phyloP scores from a whole-genome alignment of 108 stramenopile genomes.

The Stephanodiscus triporus region DNA sequence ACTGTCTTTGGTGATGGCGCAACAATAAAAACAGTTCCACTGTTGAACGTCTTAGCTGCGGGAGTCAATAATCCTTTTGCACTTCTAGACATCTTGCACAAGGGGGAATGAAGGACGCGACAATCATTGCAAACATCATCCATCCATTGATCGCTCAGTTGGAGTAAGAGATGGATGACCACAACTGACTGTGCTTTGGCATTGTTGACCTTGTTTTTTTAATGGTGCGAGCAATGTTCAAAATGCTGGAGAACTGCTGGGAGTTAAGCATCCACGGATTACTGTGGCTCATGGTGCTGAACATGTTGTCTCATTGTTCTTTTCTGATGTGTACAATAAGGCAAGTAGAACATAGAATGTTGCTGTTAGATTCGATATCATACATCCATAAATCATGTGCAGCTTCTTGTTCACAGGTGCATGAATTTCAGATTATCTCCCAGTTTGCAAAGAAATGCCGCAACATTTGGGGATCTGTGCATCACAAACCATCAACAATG shows the following conservation, averaged over 20 bases:
- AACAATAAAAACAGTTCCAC: no score
- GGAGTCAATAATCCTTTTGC: no score
- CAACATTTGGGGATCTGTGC: slow-evolving; percentile 16
- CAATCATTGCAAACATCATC: neutral
- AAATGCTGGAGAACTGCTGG: slow-evolving; percentile 8
- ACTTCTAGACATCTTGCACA: no score
- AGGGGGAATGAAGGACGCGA: neutral
- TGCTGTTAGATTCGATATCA: neutral
- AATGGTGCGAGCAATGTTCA: no score
- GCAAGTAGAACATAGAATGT: neutral
- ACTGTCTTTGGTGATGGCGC: no score
- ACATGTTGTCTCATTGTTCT: no score
- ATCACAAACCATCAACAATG: slow-evolving; percentile 11
- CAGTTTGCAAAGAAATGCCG: slow-evolving; percentile 3
- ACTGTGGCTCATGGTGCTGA: no score
- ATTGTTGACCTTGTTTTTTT: slow-evolving; percentile 25
- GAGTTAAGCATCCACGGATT: neutral
- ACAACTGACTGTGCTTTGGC: neutral
- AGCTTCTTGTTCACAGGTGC: neutral
- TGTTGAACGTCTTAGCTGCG: neutral
- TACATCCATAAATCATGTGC: neutral
- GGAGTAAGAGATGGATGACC: neutral
- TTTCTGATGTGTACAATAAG: no score
- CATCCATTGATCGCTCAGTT: neutral
- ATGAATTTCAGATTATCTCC: neutral